These are phyloP conservation scores for Mesembryanthemum crystallinum DNA, from an alignment of 148 eudicot species.

Conservation along the genomic window DNA sequence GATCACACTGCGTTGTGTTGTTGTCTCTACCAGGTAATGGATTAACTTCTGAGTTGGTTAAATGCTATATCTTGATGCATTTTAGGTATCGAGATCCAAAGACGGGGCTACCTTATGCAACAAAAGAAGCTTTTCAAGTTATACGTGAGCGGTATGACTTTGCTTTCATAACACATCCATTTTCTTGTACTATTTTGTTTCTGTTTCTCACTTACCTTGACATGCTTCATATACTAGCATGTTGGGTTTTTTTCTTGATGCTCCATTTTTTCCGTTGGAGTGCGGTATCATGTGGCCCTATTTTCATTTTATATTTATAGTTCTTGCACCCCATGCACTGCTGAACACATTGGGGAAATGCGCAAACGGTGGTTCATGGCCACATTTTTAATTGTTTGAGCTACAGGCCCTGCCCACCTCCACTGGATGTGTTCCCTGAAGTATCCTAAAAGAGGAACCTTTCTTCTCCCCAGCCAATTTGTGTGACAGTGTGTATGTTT, in stretches of 20 bases:
- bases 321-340: too few species aligned
- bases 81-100: slow-evolving; percentile 88
- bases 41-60: slow-evolving; percentile 2
- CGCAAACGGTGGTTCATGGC: too few species aligned
- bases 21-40: background rate
- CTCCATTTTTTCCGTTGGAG: background rate
- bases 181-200: background rate
- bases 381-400: too few species aligned
- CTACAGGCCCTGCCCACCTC: too few species aligned
- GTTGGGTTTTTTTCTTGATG: background rate
- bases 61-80: slow-evolving; percentile 6
- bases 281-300: background rate
- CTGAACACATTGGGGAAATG: too few species aligned
- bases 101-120: slow-evolving; percentile 92
- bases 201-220: background rate
- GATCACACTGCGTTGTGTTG: too few species aligned
- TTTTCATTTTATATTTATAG: too few species aligned
- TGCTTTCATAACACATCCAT: background rate
- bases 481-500: too few species aligned
- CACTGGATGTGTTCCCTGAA: too few species aligned
- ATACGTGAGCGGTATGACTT: slow-evolving; percentile 67
- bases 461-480: too few species aligned
- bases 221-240: background rate
- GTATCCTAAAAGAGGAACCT: too few species aligned
- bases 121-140: slow-evolving; percentile 80